Percentiles rank a stretch among this genome's conserved stretches.
Evolutionary conservation across 192 early-diverging fungal genomes (phyloP).

Genomic region (Rhizophagus sp.): DNA sequence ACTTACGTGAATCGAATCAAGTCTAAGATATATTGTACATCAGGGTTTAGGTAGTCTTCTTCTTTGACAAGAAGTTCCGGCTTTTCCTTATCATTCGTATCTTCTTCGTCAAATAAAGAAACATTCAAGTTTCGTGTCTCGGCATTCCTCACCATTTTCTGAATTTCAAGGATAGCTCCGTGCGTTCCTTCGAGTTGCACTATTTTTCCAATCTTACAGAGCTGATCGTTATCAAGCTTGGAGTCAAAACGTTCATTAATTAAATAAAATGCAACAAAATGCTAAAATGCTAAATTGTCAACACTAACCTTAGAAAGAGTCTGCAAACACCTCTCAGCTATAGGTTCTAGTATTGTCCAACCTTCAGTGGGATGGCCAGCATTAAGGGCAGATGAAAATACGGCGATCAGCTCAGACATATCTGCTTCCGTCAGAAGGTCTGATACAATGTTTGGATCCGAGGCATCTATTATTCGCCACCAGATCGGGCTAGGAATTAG

Average conservation of each 20-base stretch:
- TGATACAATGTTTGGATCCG: neutral
- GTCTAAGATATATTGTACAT: constrained; percentile 29
- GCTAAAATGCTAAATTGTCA: constrained; percentile 11
- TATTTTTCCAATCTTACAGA: constrained; percentile 21
- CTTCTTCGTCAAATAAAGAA: constrained; percentile 16
- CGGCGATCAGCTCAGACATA: constrained; percentile 21
- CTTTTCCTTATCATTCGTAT: constrained; percentile 17
- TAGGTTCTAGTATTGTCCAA: constrained; percentile 9
- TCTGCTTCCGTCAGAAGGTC: constrained; percentile 6
- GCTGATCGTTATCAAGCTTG: constrained; percentile 27
- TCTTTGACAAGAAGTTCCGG: neutral
- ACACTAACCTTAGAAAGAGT: constrained; percentile 19
- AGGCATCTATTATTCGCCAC: constrained; percentile 28
- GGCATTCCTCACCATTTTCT: constrained; percentile 15
- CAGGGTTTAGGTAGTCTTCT: constrained; percentile 19
- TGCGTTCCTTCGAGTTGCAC: constrained; percentile 19
- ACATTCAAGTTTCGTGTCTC: neutral
- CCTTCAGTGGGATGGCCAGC: constrained; percentile 15
- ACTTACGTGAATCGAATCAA: constrained; percentile 28
- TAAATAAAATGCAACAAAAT: neutral
- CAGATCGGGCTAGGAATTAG: constrained; percentile 22
- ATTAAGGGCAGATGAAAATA: constrained; percentile 17
- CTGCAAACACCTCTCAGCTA: constrained; percentile 24
- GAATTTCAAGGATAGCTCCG: constrained; percentile 9
- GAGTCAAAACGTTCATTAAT: neutral